Conservation (phyloP, 2,329 filamentous ascomycete genomes). For the Ambrosiella cleistominuta region DNA sequence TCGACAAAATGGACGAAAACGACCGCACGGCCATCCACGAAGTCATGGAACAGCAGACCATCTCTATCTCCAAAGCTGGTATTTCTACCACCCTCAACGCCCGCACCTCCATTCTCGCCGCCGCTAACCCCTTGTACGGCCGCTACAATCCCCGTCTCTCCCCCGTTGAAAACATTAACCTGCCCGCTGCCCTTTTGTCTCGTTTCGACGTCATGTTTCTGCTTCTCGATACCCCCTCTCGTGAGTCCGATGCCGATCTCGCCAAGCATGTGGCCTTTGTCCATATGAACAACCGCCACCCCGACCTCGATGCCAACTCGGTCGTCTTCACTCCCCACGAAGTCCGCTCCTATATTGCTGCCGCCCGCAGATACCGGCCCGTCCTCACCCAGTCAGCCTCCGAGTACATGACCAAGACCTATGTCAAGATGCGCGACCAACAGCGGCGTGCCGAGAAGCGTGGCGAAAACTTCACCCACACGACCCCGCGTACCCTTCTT, state of each 20-base stretch:
- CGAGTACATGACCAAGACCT: slow-evolving; percentile 94
- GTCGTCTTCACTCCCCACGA: slow-evolving; percentile 73
- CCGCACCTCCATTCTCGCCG: slow-evolving; percentile 84
- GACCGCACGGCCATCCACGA: slow-evolving; percentile 72
- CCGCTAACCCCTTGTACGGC: slow-evolving; percentile 91
- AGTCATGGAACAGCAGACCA: slow-evolving; percentile 79
- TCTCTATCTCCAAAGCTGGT: slow-evolving; percentile 62
- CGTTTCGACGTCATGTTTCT: slow-evolving; percentile 96
- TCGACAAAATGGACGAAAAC: slow-evolving; percentile 78
- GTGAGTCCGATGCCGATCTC: slow-evolving; percentile 80
- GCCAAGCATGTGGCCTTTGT: slow-evolving; percentile 92
- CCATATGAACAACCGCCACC: slow-evolving; percentile 91
- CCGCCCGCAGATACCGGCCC: slow-evolving; percentile 76
- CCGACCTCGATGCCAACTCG: slow-evolving; percentile 42
- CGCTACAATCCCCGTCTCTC: slow-evolving; percentile 96
- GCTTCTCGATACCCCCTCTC: slow-evolving; percentile 81
- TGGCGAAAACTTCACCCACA: slow-evolving; percentile 86
- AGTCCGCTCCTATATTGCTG: slow-evolving; percentile 88
- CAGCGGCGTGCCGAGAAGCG: slow-evolving; percentile 81
- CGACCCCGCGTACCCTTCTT: slow-evolving; percentile 80
- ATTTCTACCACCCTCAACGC: slow-evolving; percentile 73
- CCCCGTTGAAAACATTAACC: slow-evolving; percentile 96
- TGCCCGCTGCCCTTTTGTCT: slow-evolving; percentile 88
- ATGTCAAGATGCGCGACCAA: slow-evolving; percentile 82
- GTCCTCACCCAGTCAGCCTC: slow-evolving; percentile 69